A percentile compares a stretch with the other conserved stretches of the same genome.
phyloP scores from a whole-genome alignment of 1,284 basidiomycete genomes.

The Sporisorium sorghi region DNA sequence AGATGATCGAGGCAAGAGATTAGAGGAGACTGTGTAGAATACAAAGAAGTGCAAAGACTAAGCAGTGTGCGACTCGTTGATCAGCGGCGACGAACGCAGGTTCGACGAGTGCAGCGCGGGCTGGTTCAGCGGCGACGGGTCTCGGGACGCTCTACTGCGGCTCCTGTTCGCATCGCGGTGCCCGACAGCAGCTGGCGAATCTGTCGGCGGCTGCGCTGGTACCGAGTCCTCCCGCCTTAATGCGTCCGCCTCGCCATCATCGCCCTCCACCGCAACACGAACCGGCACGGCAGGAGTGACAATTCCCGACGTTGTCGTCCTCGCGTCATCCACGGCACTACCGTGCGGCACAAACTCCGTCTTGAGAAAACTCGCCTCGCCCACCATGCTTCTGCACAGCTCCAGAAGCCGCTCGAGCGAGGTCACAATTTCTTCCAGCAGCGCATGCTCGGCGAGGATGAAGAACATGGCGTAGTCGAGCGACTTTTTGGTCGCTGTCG shows the following conservation, averaged over 20 bases:
- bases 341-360: slow-evolving; percentile 35
- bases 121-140: slow-evolving; percentile 14
- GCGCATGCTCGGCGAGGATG: slow-evolving; percentile 61
- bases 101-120: slow-evolving; percentile 15
- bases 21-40: neutral
- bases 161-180: neutral
- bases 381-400: slow-evolving; percentile 57
- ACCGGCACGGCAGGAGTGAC: slow-evolving; percentile 3
- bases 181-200: neutral
- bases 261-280: neutral
- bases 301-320: slow-evolving; percentile 19
- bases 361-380: slow-evolving; percentile 55
- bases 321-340: slow-evolving; percentile 9
- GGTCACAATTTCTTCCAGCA: slow-evolving; percentile 54
- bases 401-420: slow-evolving; percentile 54
- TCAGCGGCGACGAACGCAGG: slow-evolving; percentile 3
- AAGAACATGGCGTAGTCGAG: slow-evolving; percentile 56
- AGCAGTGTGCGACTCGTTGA: slow-evolving; percentile 5
- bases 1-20: no score
- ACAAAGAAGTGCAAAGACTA: slow-evolving; percentile 2
- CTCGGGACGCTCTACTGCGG: neutral
- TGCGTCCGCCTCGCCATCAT: neutral
- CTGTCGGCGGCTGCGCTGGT: neutral
- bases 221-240: no score
- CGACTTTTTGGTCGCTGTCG: slow-evolving; percentile 8